phyloP scores from a whole-genome alignment of 257 asterid genomes.

The Rubia yunnanensis region DNA sequence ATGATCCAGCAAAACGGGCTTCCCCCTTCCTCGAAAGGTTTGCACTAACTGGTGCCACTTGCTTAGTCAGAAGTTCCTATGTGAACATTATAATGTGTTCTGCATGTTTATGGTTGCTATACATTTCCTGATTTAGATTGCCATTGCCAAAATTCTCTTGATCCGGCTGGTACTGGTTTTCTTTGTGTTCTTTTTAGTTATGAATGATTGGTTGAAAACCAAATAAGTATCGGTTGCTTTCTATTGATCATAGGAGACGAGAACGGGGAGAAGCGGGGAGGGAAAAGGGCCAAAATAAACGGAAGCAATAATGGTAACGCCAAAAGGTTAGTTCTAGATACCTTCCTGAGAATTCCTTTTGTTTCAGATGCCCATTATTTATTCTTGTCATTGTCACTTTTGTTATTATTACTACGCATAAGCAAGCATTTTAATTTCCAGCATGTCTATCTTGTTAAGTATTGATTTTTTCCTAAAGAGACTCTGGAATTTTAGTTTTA shows the following conservation, averaged over 20 bases:
- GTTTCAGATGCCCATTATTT: neutral
- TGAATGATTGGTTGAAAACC: neutral
- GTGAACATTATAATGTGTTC: neutral
- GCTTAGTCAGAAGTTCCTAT: neutral
- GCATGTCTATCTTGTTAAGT: neutral
- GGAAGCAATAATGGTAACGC: neutral
- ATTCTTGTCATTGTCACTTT: neutral
- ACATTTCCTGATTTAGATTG: neutral
- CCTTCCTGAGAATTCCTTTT: neutral
- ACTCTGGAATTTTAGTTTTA: neutral
- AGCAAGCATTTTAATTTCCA: neutral
- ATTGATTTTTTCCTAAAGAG: neutral
- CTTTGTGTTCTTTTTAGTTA: neutral
- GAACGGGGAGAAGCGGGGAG: conserved; percentile 1
- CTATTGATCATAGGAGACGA: conserved; percentile 1
- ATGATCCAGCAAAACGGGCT: conserved; percentile 23
- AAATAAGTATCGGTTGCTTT: neutral
- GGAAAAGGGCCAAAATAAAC: neutral
- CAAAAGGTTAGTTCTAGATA: conserved; percentile 1
- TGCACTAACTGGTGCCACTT: no score
- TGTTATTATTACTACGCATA: neutral
- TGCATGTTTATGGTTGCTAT: neutral
- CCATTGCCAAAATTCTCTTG: neutral
- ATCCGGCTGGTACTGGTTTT: neutral
- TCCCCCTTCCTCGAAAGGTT: conserved; percentile 14